A percentile compares a stretch with the other conserved stretches of the same genome.
These are phyloP conservation scores for Skeletonema tropicum DNA, from an alignment of 108 stramenopile species.

Conservation along the genomic window DNA sequence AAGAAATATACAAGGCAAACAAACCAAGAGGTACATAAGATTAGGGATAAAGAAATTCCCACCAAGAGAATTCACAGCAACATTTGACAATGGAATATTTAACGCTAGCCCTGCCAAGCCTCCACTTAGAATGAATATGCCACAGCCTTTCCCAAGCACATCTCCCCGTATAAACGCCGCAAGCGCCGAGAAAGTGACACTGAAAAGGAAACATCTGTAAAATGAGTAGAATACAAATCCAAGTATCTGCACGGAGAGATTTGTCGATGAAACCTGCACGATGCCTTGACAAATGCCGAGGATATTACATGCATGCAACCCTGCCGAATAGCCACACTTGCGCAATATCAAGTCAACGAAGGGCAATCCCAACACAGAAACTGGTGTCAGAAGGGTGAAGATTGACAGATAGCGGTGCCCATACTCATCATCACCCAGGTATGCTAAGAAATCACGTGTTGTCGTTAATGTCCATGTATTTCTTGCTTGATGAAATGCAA, in stretches of 20 bases:
- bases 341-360: slow-evolving; percentile 38
- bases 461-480: slow-evolving; percentile 46
- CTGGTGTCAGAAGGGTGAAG: slow-evolving; percentile 50
- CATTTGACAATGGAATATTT: slow-evolving; percentile 22
- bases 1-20: slow-evolving; percentile 11
- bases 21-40: slow-evolving; percentile 11
- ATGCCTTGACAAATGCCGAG: slow-evolving; percentile 12
- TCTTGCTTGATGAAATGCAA: slow-evolving; percentile 34
- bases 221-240: slow-evolving; percentile 31
- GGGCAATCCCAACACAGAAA: slow-evolving; percentile 47
- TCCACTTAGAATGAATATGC: slow-evolving; percentile 4
- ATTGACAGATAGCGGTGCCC: slow-evolving; percentile 51
- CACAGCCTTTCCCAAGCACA: slow-evolving; percentile 20
- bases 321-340: slow-evolving; percentile 32
- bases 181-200: slow-evolving; percentile 14
- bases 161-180: slow-evolving; percentile 17
- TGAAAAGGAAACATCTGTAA: slow-evolving; percentile 28
- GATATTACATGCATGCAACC: slow-evolving; percentile 36
- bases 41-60: slow-evolving; percentile 30
- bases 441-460: slow-evolving; percentile 44
- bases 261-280: not conserved
- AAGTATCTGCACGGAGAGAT: slow-evolving; percentile 15
- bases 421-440: slow-evolving; percentile 49
- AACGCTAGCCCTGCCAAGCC: slow-evolving; percentile 2
- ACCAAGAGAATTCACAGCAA: slow-evolving; percentile 12